Base-by-base conservation (phyloP, 2,329 filamentous ascomycete species). In the Trichoderma brevicompactum region DNA sequence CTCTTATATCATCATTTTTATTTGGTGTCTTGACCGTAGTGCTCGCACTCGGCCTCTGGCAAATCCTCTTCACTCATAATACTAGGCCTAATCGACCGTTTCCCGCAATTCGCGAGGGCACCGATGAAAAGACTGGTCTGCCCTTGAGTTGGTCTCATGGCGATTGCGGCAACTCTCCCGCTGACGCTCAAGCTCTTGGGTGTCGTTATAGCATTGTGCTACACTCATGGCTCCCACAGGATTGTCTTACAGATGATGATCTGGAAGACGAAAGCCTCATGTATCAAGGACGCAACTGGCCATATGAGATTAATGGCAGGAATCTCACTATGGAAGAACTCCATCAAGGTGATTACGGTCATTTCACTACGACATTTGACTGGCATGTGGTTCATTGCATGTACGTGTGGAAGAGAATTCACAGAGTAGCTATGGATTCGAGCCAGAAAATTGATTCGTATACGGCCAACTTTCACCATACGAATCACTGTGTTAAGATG, bases 361-460 rank as follows among this genome's bases (percentile, higher is more conserved):
- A 67, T 58, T 69, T 71, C 15, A 59, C 44, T 28, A 70, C 70
- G 8, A 62, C 56, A 4, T 68, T 69, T 52, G 68, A 70, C 64
- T 70, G 68, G 70, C 69, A 71, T 40, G 65, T 69, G 41, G 65
- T 66, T 4, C 67, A 70, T 10, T 70, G 70, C 65, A 67, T 68
- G 64, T 71, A 63, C 15, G 65, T 69, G 1, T 71, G 69, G 68
- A 71, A 70, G 58, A 50, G 69, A 19, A 60, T 71, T n/a, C 70
- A 70, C 50, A 58, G 69, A n/a, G 49, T 66, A 10, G 38, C 69
- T 41, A 43, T 70, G 40, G 67, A 71, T 46, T 65, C 65, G 44
- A 60, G 32, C 4, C 59, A 46, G 46, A 60, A 66, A 58, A 28
- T 70, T 49, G 69, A 70, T 43, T 70, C 69, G 17, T 70, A 70